These are phyloP conservation scores for Penicillium brasilianum DNA, from an alignment of 2,329 filamentous ascomycete genomes.

Conservation along the genomic window DNA sequence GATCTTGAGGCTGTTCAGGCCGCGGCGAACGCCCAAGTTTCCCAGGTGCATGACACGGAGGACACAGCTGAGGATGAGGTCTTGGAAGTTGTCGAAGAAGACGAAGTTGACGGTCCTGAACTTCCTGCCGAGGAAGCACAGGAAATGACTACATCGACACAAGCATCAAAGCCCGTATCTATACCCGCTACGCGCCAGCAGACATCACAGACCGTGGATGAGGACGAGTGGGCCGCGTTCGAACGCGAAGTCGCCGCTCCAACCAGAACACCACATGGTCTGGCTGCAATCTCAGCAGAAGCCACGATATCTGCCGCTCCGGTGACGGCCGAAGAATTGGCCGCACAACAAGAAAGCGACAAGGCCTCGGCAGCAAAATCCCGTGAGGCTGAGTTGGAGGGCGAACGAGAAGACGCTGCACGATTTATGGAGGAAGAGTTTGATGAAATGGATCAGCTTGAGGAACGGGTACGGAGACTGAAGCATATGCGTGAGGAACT, in stretches of 20 bases:
- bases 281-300: conserved; percentile 43
- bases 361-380: conserved; percentile 46
- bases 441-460: conserved; percentile 80
- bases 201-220: conserved; percentile 58
- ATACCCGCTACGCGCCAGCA: conserved; percentile 17
- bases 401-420: conserved; percentile 76
- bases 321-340: conserved; percentile 67
- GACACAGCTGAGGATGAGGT: conserved; percentile 35
- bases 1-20: conserved; percentile 39
- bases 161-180: conserved; percentile 15
- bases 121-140: conserved; percentile 24
- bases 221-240: conserved; percentile 86
- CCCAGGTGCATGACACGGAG: conserved; percentile 30
- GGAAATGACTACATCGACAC: conserved; percentile 13
- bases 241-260: conserved; percentile 74
- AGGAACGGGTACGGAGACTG: conserved; percentile 70
- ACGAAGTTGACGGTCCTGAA: conserved; percentile 34
- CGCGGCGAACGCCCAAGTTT: conserved; percentile 38
- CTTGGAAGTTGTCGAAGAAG: conserved; percentile 33
- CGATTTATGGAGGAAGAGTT: conserved; percentile 77
- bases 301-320: conserved; percentile 73
- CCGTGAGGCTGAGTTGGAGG: conserved; percentile 63
- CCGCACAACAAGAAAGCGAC: conserved; percentile 57
- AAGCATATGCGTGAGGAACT: conserved; percentile 74
- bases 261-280: conserved; percentile 39